phyloP scores from a whole-genome alignment of 192 early-diverging fungal species.

The Cetraspora pellucida region DNA sequence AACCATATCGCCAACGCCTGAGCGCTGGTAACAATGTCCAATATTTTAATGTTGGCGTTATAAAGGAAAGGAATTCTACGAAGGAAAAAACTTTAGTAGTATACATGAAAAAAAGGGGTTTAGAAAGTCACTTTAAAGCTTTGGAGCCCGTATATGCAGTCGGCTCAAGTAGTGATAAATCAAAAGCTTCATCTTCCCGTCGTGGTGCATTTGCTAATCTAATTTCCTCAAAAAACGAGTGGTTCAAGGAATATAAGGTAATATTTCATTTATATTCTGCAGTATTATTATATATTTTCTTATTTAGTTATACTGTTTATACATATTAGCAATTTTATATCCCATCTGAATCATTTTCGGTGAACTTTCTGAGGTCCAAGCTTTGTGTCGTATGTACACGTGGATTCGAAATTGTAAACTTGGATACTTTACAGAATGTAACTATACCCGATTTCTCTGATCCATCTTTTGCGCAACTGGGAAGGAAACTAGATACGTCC shows the following conservation, averaged over 20 bases:
- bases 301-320: constrained; percentile 34
- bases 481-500: constrained; percentile 66
- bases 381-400: constrained; percentile 88
- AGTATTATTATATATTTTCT: neutral
- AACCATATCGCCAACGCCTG: constrained; percentile 52
- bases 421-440: constrained; percentile 80
- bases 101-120: constrained; percentile 43
- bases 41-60: constrained; percentile 51
- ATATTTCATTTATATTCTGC: neutral
- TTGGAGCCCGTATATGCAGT: constrained; percentile 41
- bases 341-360: constrained; percentile 83
- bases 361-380: constrained; percentile 85
- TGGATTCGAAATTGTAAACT: constrained; percentile 93
- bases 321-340: constrained; percentile 87
- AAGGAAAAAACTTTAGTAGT: constrained; percentile 45
- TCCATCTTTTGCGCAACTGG: constrained; percentile 72
- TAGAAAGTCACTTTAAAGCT: constrained; percentile 40
- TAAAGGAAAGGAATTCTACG: constrained; percentile 36
- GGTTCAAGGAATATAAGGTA: constrained; percentile 63
- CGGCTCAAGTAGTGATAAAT: neutral
- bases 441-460: constrained; percentile 83
- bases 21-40: constrained; percentile 54
- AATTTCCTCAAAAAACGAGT: constrained; percentile 39
- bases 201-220: neutral
- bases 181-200: constrained; percentile 29